Percentiles rank a stretch among this genome's conserved stretches.
Evolutionary conservation across 2,329 filamentous ascomycete genomes (phyloP).

Genomic region (Colletotrichum tabaci): DNA sequence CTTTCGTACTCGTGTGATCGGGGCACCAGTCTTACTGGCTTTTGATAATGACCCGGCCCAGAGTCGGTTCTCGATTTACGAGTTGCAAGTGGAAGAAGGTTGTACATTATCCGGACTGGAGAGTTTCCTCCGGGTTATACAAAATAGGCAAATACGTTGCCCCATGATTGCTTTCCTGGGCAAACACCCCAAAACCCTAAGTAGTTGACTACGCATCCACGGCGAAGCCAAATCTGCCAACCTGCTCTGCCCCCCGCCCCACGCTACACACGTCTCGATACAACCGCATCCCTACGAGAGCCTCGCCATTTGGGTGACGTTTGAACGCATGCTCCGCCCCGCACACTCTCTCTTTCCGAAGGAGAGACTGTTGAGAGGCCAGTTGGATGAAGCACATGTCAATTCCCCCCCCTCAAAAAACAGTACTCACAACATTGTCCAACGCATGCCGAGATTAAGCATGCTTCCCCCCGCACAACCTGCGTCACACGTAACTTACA

Average conservation of each 20-base stretch:
- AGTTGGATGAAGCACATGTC: conserved; percentile 27
- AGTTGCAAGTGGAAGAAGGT: neutral
- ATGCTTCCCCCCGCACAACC: conserved; percentile 10
- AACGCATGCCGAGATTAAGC: conserved; percentile 29
- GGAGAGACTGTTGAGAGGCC: neutral
- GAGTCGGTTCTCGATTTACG: neutral
- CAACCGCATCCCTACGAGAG: neutral
- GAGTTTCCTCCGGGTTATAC: neutral
- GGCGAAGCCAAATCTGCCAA: neutral
- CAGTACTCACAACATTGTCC: too few species aligned
- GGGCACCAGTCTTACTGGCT: neutral
- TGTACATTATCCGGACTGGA: neutral
- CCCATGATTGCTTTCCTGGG: neutral
- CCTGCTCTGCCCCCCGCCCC: neutral
- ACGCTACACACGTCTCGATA: neutral
- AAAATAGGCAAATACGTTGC: neutral
- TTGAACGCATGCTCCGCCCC: conserved; percentile 13
- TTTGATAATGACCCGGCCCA: neutral
- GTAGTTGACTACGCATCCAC: neutral
- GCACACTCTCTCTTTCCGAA: neutral
- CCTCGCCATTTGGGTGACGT: neutral
- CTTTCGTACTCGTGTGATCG: neutral
- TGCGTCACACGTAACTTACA: conserved; percentile 18
- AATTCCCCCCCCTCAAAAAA: neutral
- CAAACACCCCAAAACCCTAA: neutral